A percentile compares a stretch with the other conserved stretches of the same genome.
Conservation (phyloP, 2,329 filamentous ascomycete genomes). For the Clonostachys rosea region DNA sequence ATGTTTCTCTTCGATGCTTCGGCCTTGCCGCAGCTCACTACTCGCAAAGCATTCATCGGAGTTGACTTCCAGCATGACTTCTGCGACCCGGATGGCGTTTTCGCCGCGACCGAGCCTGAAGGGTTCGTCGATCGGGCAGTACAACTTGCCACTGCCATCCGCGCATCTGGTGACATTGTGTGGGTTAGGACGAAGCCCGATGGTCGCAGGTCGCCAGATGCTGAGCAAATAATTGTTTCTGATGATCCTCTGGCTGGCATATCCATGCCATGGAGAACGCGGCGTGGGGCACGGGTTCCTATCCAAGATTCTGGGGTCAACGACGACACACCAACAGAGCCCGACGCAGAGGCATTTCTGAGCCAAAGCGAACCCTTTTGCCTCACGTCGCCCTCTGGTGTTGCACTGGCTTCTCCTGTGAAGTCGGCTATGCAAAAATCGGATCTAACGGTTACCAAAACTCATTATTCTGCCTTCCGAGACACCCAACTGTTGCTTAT, state of each 20-base stretch:
- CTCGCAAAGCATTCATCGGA: conserved; percentile 69
- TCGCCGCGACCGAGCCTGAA: conserved; percentile 59
- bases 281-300: neutral
- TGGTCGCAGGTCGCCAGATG: conserved; percentile 50
- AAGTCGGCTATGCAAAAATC: conserved; percentile 35
- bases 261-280: no score
- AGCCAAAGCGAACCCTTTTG: conserved; percentile 33
- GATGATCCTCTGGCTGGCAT: conserved; percentile 17
- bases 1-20: conserved; percentile 55
- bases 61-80: conserved; percentile 94
- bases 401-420: conserved; percentile 37
- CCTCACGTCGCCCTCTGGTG: conserved; percentile 38
- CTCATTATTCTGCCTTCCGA: conserved; percentile 83
- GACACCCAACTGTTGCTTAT: conserved; percentile 67
- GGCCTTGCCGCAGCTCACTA: conserved; percentile 50
- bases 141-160: conserved; percentile 67
- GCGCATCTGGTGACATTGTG: conserved; percentile 64
- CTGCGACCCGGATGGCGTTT: conserved; percentile 59
- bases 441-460: conserved; percentile 59
- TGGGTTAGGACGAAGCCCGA: conserved; percentile 81
- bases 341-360: conserved; percentile 37
- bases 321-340: neutral
- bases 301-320: conserved; percentile 1
- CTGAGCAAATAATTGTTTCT: conserved; percentile 42
- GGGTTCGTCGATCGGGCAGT: conserved; percentile 65